Base-by-base conservation (phyloP, 164 flowering plant species). In the Litsea cubeba region DNA sequence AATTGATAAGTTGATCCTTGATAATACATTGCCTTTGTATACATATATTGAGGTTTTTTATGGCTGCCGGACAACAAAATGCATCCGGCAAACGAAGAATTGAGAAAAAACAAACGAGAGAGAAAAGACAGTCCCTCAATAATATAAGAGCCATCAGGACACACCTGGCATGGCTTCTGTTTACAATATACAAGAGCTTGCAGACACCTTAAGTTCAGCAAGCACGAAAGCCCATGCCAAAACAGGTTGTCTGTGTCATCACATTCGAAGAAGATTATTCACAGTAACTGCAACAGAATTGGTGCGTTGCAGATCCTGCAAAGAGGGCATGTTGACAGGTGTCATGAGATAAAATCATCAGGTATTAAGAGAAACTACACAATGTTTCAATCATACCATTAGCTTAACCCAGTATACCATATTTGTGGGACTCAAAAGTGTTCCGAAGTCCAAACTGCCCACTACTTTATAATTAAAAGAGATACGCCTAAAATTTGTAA, bases 211-310 rank as follows among this genome's bases (percentile, higher is more conserved):
- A 25, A 66, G 46, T 71, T 71, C 32, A 71, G 46, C 46, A 40
- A 40, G 46, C 46, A 40, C 2, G 46, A 40, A 1, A 40, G 76
- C 58, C 50, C 68, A 35, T 40, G 22, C 62, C 14, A 18, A 2
- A 22, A 72, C 26, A 8, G 50, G 15, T 23, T 18, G 46, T 40
- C 17, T 62, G 58, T 30, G 26, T 68, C 51, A 22, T 90, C 85
- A 91, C 91, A 89, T 87, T 83, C 89, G 98, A 76, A 96, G 97
- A 73, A 96, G 93, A 85, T 96, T 94, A 84, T 96, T 94, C 87
- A 96, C 95, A 79, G 98, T 94, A 71, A 89, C 89, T 70, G 88
- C 76, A 0, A 83, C 98, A 15, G 94, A 88, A 81, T 92, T 88
- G 35, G 99, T 94, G 70, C 87, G 84, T 85, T 89, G 97, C 81